phyloP scores from a whole-genome alignment of 129 eudicot species.

The Artemisia tridentata region DNA sequence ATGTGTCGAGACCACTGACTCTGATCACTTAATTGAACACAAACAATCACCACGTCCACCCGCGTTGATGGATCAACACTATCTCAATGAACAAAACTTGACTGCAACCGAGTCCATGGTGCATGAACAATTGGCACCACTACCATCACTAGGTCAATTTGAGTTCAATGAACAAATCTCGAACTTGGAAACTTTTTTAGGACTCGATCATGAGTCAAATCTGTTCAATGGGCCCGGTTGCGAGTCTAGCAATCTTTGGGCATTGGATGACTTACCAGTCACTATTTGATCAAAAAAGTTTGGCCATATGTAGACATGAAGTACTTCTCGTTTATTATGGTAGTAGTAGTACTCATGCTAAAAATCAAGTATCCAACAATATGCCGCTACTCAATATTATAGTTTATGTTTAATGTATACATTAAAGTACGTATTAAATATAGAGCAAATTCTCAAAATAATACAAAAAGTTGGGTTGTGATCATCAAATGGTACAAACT shows the following conservation, averaged over 20 bases:
- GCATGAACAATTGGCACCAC: background rate
- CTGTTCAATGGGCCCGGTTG: conserved; percentile 17
- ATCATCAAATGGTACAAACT: too few relatives aligned
- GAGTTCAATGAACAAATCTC: conserved; percentile 27
- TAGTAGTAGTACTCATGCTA: background rate
- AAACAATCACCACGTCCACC: conserved; percentile 1
- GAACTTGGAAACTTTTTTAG: conserved; percentile 35
- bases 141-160: background rate
- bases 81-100: conserved; percentile 6
- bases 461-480: too few relatives aligned
- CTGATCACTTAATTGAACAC: background rate
- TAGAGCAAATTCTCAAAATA: too few relatives aligned
- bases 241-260: conserved; percentile 27
- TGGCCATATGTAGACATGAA: background rate
- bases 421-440: too few relatives aligned
- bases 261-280: conserved; percentile 23
- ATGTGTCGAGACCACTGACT: conserved; percentile 10
- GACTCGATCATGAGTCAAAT: conserved; percentile 31
- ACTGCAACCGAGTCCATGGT: background rate
- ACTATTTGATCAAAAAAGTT: background rate
- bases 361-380: background rate
- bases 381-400: background rate
- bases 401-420: background rate
- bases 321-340: conserved; percentile 3
- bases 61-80: background rate